A percentile compares a stretch with the other conserved stretches of the same genome.
These are phyloP conservation scores for Buddleja alternifolia DNA, from an alignment of 257 asterid genomes.

Conservation along the genomic window DNA sequence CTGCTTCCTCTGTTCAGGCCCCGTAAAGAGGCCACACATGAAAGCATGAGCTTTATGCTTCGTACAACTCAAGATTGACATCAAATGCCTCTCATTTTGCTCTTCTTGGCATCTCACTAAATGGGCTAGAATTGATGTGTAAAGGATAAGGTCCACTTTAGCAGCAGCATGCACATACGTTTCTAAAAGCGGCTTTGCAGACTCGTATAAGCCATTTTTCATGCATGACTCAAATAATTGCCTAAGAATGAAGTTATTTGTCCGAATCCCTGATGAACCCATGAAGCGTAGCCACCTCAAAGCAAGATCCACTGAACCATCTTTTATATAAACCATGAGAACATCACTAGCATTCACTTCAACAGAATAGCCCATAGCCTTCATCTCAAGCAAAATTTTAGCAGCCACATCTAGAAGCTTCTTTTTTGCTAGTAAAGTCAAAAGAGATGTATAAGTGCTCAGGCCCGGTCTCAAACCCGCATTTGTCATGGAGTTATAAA, in stretches of 20 bases:
- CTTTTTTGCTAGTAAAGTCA: slow-evolving; percentile 82
- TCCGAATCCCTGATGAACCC: slow-evolving; percentile 91
- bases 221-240: slow-evolving; percentile 95
- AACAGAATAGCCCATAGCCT: slow-evolving; percentile 92
- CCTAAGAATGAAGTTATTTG: slow-evolving; percentile 92
- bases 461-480: slow-evolving; percentile 88
- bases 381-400: slow-evolving; percentile 94
- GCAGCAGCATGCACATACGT: slow-evolving; percentile 78
- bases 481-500: slow-evolving; percentile 93
- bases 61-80: slow-evolving; percentile 89
- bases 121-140: slow-evolving; percentile 91
- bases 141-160: slow-evolving; percentile 87
- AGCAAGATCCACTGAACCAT: slow-evolving; percentile 89
- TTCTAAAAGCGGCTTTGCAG: slow-evolving; percentile 93
- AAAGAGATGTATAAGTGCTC: slow-evolving; percentile 76
- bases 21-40: slow-evolving; percentile 90
- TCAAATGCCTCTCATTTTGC: slow-evolving; percentile 80
- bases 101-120: slow-evolving; percentile 95
- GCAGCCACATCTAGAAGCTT: slow-evolving; percentile 98
- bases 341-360: slow-evolving; percentile 98
- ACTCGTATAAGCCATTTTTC: slow-evolving; percentile 83
- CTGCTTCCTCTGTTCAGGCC: slow-evolving; percentile 86
- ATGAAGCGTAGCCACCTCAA: slow-evolving; percentile 93
- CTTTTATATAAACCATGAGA: slow-evolving; percentile 89
- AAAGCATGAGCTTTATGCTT: slow-evolving; percentile 87